Evolutionary conservation across 805 yeast species (phyloP), one percentile per base, ranked within the genome.

Genomic region (Candida easanensis): DNA sequence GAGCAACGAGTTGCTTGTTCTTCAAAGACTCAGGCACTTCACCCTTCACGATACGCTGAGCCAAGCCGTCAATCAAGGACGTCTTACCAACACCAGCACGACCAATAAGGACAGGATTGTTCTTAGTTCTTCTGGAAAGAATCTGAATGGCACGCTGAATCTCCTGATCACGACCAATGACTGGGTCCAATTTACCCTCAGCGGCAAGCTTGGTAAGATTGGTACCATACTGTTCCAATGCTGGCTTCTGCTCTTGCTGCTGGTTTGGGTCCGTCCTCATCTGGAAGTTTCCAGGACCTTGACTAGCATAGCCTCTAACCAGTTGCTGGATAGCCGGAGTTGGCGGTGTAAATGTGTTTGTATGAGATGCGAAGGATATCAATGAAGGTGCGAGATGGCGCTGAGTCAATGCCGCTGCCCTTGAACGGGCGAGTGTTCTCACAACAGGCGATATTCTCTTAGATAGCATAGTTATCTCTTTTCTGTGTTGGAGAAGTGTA

Each of bases 31-130:
- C 98, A 0, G 98, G 98, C 1, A 91, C 99, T 60, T 90, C 96
- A 11, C 91, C 91, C 44, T 84, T 79, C 8, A 88, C 80, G 38
- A 93, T 90, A 56, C 97, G 71, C 64, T 93, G 98, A 0, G 98
- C 98, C 31, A 93, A 70, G 0, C 98, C 99, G 61, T 93, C 99
- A 79, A 93, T 85, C 45, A 93, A 80, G 6, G 98, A 95, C 0
- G 98, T 93, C 64, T 91, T 91, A 68, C 99, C 99, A 0, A 97
- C 95, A 67, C 99, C 99, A 1, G 99, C 99, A 53, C 86, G 80
- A 49, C 99, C 99, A 33, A 93, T 89, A 42, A 91, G 65, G 1
- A 93, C 96, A 0, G 99, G 99, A 58, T 91, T 91, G 63, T 93
- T 93, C 65, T 91, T 91, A 1, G 97, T 89, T 62, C 98, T 74